Base-by-base conservation (phyloP, 495 filamentous ascomycete species). In the Hypomontagnella monticulosa region DNA sequence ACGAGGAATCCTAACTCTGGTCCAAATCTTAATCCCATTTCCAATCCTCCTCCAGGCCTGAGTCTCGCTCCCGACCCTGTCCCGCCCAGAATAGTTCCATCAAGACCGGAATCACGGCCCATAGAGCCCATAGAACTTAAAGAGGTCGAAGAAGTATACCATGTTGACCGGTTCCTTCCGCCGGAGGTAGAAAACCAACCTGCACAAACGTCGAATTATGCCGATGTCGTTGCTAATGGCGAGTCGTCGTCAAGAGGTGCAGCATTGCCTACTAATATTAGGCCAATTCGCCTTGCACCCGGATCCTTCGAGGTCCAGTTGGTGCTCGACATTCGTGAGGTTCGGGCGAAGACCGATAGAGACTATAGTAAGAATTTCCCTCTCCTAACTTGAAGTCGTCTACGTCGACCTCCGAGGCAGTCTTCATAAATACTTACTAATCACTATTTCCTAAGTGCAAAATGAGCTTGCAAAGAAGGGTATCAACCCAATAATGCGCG, bases 251-350 rank as follows among this genome's bases (percentile, higher is more conserved):
- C 74, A 1, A 66, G 71, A 15, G 61, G 68, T n/a, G 44, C 75
- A 2, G 66, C 60, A 0, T 70, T 87, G 20, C 85, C 86, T 27
- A 27, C 3, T 0, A 70, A 66, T 0, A 88, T 89, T 58, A 72
- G 71, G 0, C 88, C 91, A 1, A 87, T 93, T 57, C 56, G 77
- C 15, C 75, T 94, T 14, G 74, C 82, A 0, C 86, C 89, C 0
- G 83, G 84, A 4, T 81, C 82, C 27, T 96, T 93, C 75, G 89
- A 86, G 0, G 82, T 96, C 32, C 84, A 91, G 34, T 78, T 96
- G 2, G 77, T 95, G 15, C 79, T 96, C 8, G 92, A 96, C 69
- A 84, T 81, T 19, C 91, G 92, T 18, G 92, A 96, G 80, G 82
- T 93, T 27, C 85, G 90, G 43, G 82, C 89, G n/a, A 89, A 86